phyloP scores from a whole-genome alignment of 148 eudicot genomes.

The Tetragonia tetragonoides region DNA sequence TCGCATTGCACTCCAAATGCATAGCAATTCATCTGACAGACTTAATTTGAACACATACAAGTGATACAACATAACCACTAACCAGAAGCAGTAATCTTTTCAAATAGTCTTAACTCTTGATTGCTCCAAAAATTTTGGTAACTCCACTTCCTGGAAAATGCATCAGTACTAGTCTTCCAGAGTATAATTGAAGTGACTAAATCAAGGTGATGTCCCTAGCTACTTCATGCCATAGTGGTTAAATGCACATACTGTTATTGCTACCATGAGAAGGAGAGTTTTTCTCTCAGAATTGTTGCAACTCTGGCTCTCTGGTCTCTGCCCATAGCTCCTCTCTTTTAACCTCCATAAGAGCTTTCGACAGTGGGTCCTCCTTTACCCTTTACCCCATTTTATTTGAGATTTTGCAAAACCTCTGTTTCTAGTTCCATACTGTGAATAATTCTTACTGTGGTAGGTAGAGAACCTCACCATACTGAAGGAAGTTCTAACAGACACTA shows the following conservation, averaged over 20 bases:
- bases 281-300: background rate
- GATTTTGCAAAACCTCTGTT: too few species aligned
- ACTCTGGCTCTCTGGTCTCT: background rate
- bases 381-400: too few species aligned
- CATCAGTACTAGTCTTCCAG: background rate
- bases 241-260: background rate
- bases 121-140: too few species aligned
- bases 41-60: background rate
- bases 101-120: too few species aligned
- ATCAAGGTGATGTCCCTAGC: background rate
- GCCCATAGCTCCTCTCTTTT: background rate
- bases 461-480: background rate
- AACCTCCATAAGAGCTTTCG: background rate
- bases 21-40: background rate
- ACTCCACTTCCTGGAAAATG: background rate
- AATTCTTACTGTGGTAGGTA: slow-evolving; percentile 5
- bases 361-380: background rate
- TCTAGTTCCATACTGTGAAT: background rate
- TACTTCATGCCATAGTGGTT: too few species aligned
- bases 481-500: background rate
- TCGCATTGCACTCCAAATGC: background rate
- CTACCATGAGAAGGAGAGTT: background rate
- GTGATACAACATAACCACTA: too few species aligned
- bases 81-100: too few species aligned
- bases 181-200: background rate